Base-by-base conservation (phyloP, 2,329 filamentous ascomycete species). In the Teratosphaeria gauchensis region DNA sequence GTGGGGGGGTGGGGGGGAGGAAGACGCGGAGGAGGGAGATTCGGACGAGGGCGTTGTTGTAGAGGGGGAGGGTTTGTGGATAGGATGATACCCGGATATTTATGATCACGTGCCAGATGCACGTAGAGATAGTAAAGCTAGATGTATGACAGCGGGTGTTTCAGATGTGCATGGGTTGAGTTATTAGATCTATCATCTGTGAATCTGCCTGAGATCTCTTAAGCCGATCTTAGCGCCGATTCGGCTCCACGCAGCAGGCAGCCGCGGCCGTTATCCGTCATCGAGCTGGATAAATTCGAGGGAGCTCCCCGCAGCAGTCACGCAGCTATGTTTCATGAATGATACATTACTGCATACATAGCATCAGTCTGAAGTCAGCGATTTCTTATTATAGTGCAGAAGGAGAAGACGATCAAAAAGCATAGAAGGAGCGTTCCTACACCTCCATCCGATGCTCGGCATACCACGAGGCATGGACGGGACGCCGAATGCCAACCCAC, bases 401-500 rank as follows among this genome's bases (percentile, higher is more conserved):
- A 48, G 19, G 11, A 28, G 24, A 7, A 46, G 42, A 24, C n/a
- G 42, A 19, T 9, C 6, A 21, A 2, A 21, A 2, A 48, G 8
- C 9, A 19, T 11, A 21, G 16, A 48, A 19, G 5, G 16, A 48
- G 42, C 4, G n/a, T 19, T 11, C 19, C 19, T 42, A 42, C 35
- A 19, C 16, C 9, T 9, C 1, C 42, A 21, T 48, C 42, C 42
- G 42, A 48, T 48, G 42, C 42, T 48, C 4, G 42, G 42, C 16
- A 48, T 19, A 48, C 42, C 42, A 21, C 42, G 42, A 48, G 42
- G 42, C 42, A 48, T 48, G 42, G 42, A 48, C 42, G 42, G 42
- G n/a, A 48, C 42, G 9, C 56, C 57, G 12, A 16, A 11, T 16
- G 52, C 9, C 42, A 78, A 77, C 64, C 72, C 74, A 64, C 74